Base-by-base conservation (phyloP, 306 rosid genomes). In the Benincasa hispida region DNA sequence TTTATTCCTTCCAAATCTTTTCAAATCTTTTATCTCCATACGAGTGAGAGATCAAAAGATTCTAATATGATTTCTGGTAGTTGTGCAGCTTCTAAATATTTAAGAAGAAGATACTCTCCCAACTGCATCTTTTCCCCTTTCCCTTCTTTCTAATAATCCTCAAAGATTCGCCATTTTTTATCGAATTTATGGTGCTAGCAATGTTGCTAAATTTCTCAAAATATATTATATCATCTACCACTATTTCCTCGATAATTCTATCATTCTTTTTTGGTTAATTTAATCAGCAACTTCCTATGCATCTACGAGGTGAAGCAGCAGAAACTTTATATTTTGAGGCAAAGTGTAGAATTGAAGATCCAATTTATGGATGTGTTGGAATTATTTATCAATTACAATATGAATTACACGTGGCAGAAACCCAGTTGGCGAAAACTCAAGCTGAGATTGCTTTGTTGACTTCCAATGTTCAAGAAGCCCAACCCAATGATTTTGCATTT, bases 81-180 rank as follows among this genome's bases (percentile, higher is more conserved):
- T 14, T 89, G 90, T 84, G 92, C 91, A 37, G 92, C 92, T 82
- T 91, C 94, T 76, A 91, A 87, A 84, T 85, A 83, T 83, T 85
- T 88, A 51, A 91, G 94, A 82, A 87, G 92, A 73, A 89, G 75
- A 53, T 94, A 92, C 24, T 86, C 90, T 73, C 75, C 86, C 0
- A 80, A 90, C 80, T 91, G 98, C 85, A 84, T 90, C 77, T 90
- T 91, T 77, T 83, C 88, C 81, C 89, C 91, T 15, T 85, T n/a
- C 79, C 76, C 91, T 91, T 45, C 91, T 96, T 65, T 73, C 93
- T 8, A 83, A 86, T 42, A 84, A 91, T 83, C 93, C 91, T 84
- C 84, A 88, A 86, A 90, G 86, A 87, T 91, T 91, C 86, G 80
- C 87, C 25, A 75, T 10, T 55, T 91, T 91, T 81, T 95, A 94